Evolutionary conservation across 345 rosid species (phyloP), one percentile per base, ranked within the genome.

Genomic region (Acer saccharum): DNA sequence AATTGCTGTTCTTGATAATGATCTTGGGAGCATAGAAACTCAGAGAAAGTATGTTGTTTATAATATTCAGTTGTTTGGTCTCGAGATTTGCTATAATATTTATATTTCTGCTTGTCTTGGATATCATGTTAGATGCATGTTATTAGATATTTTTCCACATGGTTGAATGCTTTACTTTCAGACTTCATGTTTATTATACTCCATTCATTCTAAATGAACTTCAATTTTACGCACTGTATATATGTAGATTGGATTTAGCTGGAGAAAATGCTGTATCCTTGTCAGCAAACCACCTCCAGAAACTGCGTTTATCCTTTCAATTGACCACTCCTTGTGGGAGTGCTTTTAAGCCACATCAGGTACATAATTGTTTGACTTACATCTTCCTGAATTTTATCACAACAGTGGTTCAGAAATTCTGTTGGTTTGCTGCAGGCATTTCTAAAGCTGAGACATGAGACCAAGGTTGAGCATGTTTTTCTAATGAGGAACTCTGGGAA

Each of bases 261-360:
- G 89, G 83, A 87, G 85, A 89, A 71, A 88, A 77, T 76, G 83
- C 75, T 48, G 84, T 89, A 68, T 87, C 98, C 54, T 84, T 94
- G 79, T 85, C 94, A 46, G 99, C 98, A 54, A 97, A 94, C 82
- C 99, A 97, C 80, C 99, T 97, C 48, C 98, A 97, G 82, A 97
- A 93, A 89, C 81, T 97, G 77, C 94, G 89, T 4, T 77, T 97
- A n/a, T 89, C 94, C 6, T 94, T 90, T 76, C 87, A 79, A 68
- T 81, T 97, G 84, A 85, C 90, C 69, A 88, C 92, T 73, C 96
- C 98, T 78, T 77, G 50, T 72, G 94, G 92, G 43, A 86, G 16
- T 76, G 83, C 86, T 64, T 97, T 94, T 88, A 89, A 84, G 86
- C 99, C 98, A 75, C 98, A 94, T 84, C 99, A 97, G 97, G 99